phyloP scores from a whole-genome alignment of 2,329 filamentous ascomycete species.

The Dichotomopilus funicola region DNA sequence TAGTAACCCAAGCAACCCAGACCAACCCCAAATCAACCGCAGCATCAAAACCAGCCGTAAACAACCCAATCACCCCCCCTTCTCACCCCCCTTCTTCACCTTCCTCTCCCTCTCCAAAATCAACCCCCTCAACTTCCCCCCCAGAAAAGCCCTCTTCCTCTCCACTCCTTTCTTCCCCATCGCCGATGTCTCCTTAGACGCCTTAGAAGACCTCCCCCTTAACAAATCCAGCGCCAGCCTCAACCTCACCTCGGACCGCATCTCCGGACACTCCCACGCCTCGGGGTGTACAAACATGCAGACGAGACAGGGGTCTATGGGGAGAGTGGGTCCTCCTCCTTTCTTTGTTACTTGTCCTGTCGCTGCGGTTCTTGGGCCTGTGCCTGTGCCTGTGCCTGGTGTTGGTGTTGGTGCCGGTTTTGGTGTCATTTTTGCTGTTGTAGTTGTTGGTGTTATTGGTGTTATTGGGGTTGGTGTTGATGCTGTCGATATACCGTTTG shows the following conservation, averaged over 20 bases:
- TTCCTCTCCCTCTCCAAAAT: background rate
- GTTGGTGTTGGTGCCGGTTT: too few relatives aligned
- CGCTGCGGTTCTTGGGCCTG: too few relatives aligned
- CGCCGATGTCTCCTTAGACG: too few relatives aligned
- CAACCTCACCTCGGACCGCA: slow-evolving; percentile 13
- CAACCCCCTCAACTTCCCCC: slow-evolving; percentile 7
- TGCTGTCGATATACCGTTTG: background rate
- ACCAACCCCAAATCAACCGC: too few relatives aligned
- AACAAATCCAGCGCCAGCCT: slow-evolving; percentile 20
- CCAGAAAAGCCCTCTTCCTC: slow-evolving; percentile 5
- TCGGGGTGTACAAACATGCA: slow-evolving; percentile 18
- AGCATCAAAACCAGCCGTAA: too few relatives aligned
- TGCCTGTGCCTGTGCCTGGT: too few relatives aligned
- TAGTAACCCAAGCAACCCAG: too few relatives aligned
- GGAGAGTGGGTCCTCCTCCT: background rate
- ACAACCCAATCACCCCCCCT: too few relatives aligned
- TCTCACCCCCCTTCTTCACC: background rate
- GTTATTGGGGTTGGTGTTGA: background rate
- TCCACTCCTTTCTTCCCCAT: background rate
- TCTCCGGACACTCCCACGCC: slow-evolving; percentile 21
- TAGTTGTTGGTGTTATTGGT: background rate
- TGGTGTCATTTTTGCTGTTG: background rate
- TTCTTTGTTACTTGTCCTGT: too few relatives aligned
- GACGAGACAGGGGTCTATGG: slow-evolving; percentile 14
- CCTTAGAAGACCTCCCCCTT: too few relatives aligned